These are phyloP conservation scores for Alternaria viburni DNA, from an alignment of 2,329 filamentous ascomycete genomes.

Conservation along the genomic window DNA sequence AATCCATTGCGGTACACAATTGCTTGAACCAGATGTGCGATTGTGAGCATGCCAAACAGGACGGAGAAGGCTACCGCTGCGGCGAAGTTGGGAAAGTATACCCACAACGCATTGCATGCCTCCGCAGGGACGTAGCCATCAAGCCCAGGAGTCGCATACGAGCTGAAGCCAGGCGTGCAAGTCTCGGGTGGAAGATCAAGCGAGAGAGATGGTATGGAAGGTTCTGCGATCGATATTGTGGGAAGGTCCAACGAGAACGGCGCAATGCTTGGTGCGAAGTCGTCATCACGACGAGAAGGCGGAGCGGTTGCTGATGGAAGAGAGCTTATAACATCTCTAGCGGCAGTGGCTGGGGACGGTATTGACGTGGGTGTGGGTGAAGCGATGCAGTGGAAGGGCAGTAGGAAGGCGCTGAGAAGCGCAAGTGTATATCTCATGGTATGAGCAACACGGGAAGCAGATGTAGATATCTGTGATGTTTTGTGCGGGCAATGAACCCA, in stretches of 20 bases:
- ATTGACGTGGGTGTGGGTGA: conserved; percentile 8
- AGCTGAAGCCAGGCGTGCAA: conserved; percentile 21
- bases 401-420: conserved; percentile 18
- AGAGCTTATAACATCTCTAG: conserved; percentile 6
- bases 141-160: conserved; percentile 23
- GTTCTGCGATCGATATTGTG: conserved; percentile 14
- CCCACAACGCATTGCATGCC: conserved; percentile 29
- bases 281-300: conserved; percentile 17
- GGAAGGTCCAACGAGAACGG: conserved; percentile 19
- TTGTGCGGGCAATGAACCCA: not conserved
- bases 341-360: conserved; percentile 6
- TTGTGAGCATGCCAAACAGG: conserved; percentile 26
- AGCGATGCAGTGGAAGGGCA: conserved; percentile 13
- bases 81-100: conserved; percentile 27
- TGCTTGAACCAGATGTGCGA: conserved; percentile 25
- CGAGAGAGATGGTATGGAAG: conserved; percentile 12
- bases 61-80: conserved; percentile 26
- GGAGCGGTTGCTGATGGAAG: conserved; percentile 7
- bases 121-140: conserved; percentile 28
- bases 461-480: conserved; percentile 2
- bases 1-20: conserved; percentile 38
- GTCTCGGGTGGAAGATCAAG: conserved; percentile 18
- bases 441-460: conserved; percentile 8
- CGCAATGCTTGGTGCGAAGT: conserved; percentile 12
- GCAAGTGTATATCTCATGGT: conserved; percentile 18